Conservation (phyloP, 2,329 filamentous ascomycete genomes). For the Calonectria montana region DNA sequence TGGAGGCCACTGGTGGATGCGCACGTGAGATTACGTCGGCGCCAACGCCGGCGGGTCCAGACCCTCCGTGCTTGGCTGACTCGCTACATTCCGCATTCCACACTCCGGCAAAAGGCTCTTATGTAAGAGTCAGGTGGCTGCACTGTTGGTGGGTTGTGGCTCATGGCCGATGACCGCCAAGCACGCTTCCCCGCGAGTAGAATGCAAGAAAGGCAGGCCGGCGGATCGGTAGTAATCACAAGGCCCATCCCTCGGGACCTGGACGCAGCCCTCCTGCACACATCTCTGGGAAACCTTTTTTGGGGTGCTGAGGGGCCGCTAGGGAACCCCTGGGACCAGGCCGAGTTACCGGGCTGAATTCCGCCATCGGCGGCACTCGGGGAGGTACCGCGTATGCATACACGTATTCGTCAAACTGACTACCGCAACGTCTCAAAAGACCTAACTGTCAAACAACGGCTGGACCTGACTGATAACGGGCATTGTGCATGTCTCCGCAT, state of each 20-base stretch:
- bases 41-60: neutral
- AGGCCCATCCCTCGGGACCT: neutral
- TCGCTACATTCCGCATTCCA: neutral
- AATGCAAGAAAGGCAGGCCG: neutral
- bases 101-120: neutral
- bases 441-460: neutral
- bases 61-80: neutral
- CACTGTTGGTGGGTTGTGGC: conserved; percentile 9
- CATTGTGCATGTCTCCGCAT: conserved; percentile 8
- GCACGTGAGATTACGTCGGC: conserved; percentile 44
- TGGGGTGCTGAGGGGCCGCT: neutral
- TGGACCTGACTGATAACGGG: neutral
- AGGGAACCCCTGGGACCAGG: neutral
- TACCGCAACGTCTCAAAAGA: neutral
- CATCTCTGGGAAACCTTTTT: neutral
- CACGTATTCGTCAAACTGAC: conserved; percentile 11
- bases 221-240: neutral
- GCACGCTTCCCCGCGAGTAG: neutral
- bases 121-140: conserved; percentile 17
- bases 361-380: conserved; percentile 28
- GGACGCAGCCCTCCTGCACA: neutral
- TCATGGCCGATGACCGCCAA: conserved; percentile 7
- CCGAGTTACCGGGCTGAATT: conserved; percentile 19
- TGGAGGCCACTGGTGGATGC: conserved; percentile 7
- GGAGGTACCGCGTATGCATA: conserved; percentile 16